Evolutionary conservation across 768 basidiomycete species (phyloP).

Genomic region (Astraeus odoratus): DNA sequence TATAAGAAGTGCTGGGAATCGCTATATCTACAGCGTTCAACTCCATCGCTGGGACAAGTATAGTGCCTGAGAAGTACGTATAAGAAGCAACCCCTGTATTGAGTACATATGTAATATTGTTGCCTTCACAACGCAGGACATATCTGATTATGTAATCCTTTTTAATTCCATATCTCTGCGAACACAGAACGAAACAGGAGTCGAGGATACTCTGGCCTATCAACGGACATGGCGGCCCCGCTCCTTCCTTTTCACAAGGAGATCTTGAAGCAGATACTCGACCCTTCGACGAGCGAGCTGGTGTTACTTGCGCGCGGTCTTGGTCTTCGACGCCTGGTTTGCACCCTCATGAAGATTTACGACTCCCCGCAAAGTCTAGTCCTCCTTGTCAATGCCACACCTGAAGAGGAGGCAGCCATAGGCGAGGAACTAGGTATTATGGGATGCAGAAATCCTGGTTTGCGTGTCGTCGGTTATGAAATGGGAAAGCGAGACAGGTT

Average conservation of each 20-base stretch:
- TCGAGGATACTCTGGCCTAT: too few species aligned
- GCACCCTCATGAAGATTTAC: conserved; percentile 88
- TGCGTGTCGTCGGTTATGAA: conserved; percentile 80
- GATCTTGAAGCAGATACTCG: conserved; percentile 63
- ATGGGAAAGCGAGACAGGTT: conserved; percentile 74
- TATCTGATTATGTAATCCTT: too few species aligned
- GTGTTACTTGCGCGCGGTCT: conserved; percentile 84
- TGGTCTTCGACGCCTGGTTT: conserved; percentile 76
- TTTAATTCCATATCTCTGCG: too few species aligned
- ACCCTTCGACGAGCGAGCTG: conserved; percentile 67
- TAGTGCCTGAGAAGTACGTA: too few species aligned
- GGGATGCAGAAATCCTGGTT: conserved; percentile 82
- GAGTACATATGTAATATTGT: too few species aligned
- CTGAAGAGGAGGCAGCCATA: conserved; percentile 86
- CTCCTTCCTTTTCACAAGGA: conserved; percentile 60
- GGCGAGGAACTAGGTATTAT: conserved; percentile 90
- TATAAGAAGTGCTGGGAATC: too few species aligned
- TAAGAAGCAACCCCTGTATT: too few species aligned
- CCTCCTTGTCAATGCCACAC: conserved; percentile 74
- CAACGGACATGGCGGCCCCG: conserved; percentile 16
- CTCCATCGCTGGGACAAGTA: too few species aligned
- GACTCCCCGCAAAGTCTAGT: conserved; percentile 80
- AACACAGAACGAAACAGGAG: too few species aligned
- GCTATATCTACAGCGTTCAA: too few species aligned
- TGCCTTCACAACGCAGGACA: too few species aligned